Base-by-base conservation (phyloP, 495 filamentous ascomycete genomes). In the Zalerion maritima region DNA sequence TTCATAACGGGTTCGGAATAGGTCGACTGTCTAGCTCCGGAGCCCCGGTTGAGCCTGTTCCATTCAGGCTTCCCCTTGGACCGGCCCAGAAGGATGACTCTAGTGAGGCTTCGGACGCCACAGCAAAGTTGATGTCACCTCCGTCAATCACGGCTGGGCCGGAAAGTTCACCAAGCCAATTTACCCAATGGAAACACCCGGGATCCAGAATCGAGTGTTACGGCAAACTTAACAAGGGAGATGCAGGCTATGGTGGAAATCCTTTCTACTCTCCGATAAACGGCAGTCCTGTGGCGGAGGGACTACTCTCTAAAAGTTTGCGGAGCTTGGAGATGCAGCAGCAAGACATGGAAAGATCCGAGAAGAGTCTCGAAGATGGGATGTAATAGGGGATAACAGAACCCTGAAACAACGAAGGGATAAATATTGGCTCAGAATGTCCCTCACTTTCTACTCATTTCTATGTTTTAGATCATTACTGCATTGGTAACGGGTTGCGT, bases 241-340 rank as follows among this genome's bases (percentile, higher is more conserved):
- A 81, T 43, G 49, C 55, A 9, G 76, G 75, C 13, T 84, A 82
- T 36, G 73, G 67, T 4, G 75, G 73, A 6, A 67, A 74, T 38
- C 56, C 62, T 7, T 74, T 67, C 20, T 35, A 38, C 18, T 37
- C 18, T 8, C 41, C 43, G 6, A 46, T 47, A 19, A 42, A 44
- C 24, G 44, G 34, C 11, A 44, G 43, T 12, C 42, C 47, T 7
- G 43, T 38, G 6, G 37, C 55, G 3, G 59, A 61, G 30, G 51
- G 61, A 2, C 41, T 65, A 12, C 34, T 65, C 3, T 65, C 61
- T 2, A 43, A 65, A 24, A 41, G 58, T n/a, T 33, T 65, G 14
- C 42, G 57, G 21, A 56, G 53, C 0, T 32, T 63, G 4, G 58
- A 57, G 4, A 52, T 55, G 14, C 34, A 48, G 21, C 34, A 32